Evolutionary conservation across 257 asterid species (phyloP), one percentile per base, ranked within the genome.

Genomic region (Agastache rugosa): DNA sequence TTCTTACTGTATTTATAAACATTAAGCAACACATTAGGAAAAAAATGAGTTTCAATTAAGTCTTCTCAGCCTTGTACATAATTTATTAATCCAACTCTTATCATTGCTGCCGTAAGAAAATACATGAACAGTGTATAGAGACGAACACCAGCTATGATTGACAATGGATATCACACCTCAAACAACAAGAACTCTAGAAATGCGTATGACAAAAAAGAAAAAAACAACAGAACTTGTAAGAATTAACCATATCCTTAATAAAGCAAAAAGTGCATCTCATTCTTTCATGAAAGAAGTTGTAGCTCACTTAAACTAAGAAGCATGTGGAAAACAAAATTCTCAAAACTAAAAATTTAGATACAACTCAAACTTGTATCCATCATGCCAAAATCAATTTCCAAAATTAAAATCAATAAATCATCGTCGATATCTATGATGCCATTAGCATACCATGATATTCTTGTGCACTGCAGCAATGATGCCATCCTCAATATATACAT

Each of bases 401-500:
- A 68, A 72, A 47, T 25, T 27, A 11, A 54, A 54, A 78, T 35
- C 22, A 31, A n/a, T n/a, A n/a, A n/a, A n/a, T 66, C 61, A 39
- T 11, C 8, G 27, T 8, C 11, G 1, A 15, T 15, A 39, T 11
- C 56, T 14, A 20, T 11, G 59, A 45, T 53, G 42, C 37, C 9
- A 67, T 44, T 2, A 2, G 0, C 37, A 31, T 92, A 92, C 99
- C 96, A 63, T 53, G 62, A 94, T 85, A 72, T 84, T 85, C 16
- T 80, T 85, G 79, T 87, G 85, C 73, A 94, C 97, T 0, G 83
- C 88, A 51, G 77, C 83, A 66, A 94, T 84, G 69, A 86, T 66
- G 37, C 97, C 99, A 80, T 94, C 87, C 72, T 92, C 97, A 47
- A 94, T 76, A 71, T 90, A 92, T 48, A 94, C 97, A 84, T 94